Evolutionary conservation across 805 yeast species (phyloP).

Genomic region (Spencermartinsiella europaea): DNA sequence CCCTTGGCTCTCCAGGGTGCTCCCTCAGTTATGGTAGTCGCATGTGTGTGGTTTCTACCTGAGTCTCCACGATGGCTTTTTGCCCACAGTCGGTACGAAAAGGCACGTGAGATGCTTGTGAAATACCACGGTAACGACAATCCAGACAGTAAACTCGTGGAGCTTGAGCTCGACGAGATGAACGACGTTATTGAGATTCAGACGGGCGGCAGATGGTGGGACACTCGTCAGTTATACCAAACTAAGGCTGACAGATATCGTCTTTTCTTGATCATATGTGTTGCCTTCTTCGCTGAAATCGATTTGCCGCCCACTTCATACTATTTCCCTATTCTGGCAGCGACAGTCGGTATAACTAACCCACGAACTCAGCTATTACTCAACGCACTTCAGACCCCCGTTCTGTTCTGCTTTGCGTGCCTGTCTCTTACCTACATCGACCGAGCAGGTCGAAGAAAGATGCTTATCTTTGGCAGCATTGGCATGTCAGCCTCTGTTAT

Average conservation of each 20-base stretch:
- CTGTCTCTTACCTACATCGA: conserved; percentile 12
- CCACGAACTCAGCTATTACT: conserved; percentile 1
- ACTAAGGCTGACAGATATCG: conserved; percentile 7
- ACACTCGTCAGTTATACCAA: conserved; percentile 5
- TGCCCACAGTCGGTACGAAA: neutral
- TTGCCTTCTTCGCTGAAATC: conserved; percentile 1
- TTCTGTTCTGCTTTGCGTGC: conserved; percentile 3
- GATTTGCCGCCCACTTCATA: conserved; percentile 5
- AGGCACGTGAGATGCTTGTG: conserved; percentile 4
- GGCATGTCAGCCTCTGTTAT: conserved; percentile 23
- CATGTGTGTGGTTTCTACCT: conserved; percentile 12
- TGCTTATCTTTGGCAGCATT: conserved; percentile 20
- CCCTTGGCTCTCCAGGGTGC: conserved; percentile 5
- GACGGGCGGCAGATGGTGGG: conserved; percentile 8
- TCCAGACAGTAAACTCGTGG: conserved; percentile 1
- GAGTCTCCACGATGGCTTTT: conserved; percentile 22
- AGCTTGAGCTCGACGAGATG: conserved; percentile 6
- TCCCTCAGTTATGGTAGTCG: conserved; percentile 6
- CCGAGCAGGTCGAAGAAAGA: conserved; percentile 26
- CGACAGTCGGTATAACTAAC: neutral
- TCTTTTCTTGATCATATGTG: conserved; percentile 2
- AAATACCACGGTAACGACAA: conserved; percentile 6
- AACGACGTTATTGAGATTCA: conserved; percentile 2
- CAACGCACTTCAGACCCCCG: conserved; percentile 7
- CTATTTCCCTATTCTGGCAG: neutral